phyloP scores from a whole-genome alignment of 768 basidiomycete genomes.

The Boletales sp. region DNA sequence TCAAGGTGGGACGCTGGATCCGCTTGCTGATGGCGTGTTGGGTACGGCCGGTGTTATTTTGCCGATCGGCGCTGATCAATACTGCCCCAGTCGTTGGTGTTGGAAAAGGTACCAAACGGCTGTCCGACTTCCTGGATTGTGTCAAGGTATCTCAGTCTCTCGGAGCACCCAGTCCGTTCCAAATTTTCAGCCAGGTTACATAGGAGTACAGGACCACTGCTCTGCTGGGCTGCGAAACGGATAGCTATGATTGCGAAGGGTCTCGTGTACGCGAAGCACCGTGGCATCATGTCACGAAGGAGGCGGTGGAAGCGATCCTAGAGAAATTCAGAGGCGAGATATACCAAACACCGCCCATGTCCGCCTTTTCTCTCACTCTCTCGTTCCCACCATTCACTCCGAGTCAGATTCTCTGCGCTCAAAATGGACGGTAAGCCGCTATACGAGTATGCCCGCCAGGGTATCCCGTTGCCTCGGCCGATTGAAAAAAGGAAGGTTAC shows the following conservation, averaged over 20 bases:
- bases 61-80: neutral
- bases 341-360: slow-evolving; percentile 91
- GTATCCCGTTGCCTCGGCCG: slow-evolving; percentile 89
- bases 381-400: slow-evolving; percentile 5
- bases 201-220: slow-evolving; percentile 93
- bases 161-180: neutral
- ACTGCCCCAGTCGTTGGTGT: slow-evolving; percentile 73
- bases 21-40: slow-evolving; percentile 91
- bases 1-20: slow-evolving; percentile 94
- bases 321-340: slow-evolving; percentile 82
- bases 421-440: slow-evolving; percentile 98
- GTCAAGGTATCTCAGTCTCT: slow-evolving; percentile 59
- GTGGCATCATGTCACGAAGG: slow-evolving; percentile 81
- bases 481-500: slow-evolving; percentile 84
- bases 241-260: slow-evolving; percentile 91
- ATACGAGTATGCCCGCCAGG: slow-evolving; percentile 92
- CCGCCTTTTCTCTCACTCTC: slow-evolving; percentile 13
- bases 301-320: slow-evolving; percentile 66
- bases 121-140: slow-evolving; percentile 81
- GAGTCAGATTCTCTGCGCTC: slow-evolving; percentile 85
- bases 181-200: slow-evolving; percentile 13
- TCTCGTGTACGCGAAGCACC: slow-evolving; percentile 70
- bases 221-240: slow-evolving; percentile 90
- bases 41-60: slow-evolving; percentile 44
- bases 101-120: slow-evolving; percentile 84